A percentile compares a stretch with the other conserved stretches of the same genome.
phyloP scores from a whole-genome alignment of 2,329 filamentous ascomycete genomes.

The Mariannaea elegans region DNA sequence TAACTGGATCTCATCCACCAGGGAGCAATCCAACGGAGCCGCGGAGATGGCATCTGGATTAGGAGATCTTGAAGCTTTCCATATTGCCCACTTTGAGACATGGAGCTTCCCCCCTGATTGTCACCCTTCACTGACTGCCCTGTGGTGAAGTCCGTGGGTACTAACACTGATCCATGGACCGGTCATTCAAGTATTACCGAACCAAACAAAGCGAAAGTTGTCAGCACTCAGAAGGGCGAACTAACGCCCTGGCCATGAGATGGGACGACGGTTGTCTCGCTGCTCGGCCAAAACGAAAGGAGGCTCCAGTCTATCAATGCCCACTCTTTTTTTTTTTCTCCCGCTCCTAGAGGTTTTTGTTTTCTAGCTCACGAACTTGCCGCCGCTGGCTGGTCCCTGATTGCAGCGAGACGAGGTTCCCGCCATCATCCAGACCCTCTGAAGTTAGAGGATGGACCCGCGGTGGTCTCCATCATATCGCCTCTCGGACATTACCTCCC shows the following conservation, averaged over 20 bases:
- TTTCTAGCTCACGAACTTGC: conserved; percentile 35
- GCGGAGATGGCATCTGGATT: conserved; percentile 12
- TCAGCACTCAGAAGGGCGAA: conserved; percentile 24
- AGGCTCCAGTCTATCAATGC: conserved; percentile 27
- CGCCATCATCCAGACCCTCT: conserved; percentile 24
- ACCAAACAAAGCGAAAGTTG: conserved; percentile 11
- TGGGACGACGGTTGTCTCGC: conserved; percentile 26
- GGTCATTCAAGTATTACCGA: neutral
- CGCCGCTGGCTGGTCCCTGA: conserved; percentile 39
- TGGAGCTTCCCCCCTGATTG: neutral
- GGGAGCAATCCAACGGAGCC: conserved; percentile 9
- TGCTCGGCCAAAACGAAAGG: conserved; percentile 27
- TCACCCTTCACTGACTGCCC: neutral
- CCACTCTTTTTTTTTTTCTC: conserved; percentile 29
- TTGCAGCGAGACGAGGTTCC: conserved; percentile 26
- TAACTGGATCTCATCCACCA: conserved; percentile 1
- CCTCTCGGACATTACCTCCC: conserved; percentile 38
- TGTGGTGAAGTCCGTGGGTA: neutral
- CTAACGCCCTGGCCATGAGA: conserved; percentile 28
- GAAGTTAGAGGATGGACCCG: conserved; percentile 12
- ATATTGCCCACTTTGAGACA: conserved; percentile 1
- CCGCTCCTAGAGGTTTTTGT: conserved; percentile 19
- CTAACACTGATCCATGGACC: neutral
- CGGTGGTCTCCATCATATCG: conserved; percentile 28
- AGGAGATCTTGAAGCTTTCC: conserved; percentile 1